Evolutionary conservation across 177 flowering plant genomes (phyloP).

Genomic region (Vitis hybrid): DNA sequence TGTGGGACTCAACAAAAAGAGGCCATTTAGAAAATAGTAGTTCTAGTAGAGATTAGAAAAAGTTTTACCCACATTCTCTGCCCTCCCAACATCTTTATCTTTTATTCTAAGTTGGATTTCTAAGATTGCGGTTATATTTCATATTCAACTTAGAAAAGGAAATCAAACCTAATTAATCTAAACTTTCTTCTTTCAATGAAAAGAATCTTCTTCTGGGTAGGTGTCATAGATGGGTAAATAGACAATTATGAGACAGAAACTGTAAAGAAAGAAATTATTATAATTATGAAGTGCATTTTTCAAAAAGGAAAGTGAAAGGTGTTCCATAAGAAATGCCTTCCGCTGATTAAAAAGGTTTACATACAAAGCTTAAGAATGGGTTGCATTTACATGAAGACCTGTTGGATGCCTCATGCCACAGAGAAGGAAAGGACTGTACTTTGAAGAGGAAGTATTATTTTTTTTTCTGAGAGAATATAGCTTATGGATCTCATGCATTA

Average conservation of each 20-base stretch:
- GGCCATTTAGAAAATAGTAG: no score
- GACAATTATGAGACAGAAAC: neutral
- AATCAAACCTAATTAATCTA: neutral
- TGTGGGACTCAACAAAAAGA: slow-evolving; percentile 6
- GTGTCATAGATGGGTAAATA: neutral
- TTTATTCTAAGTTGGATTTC: neutral
- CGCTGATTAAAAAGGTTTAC: neutral
- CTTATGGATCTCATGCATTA: neutral
- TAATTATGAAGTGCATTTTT: neutral
- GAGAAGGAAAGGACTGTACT: neutral
- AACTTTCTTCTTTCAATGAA: neutral
- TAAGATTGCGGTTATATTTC: neutral
- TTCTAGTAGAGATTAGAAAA: no score
- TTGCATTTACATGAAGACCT: neutral
- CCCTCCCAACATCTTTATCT: neutral
- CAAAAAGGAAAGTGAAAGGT: neutral
- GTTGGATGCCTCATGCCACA: neutral
- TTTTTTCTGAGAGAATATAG: neutral
- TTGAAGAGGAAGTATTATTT: neutral
- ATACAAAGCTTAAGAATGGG: neutral
- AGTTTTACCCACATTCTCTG: neutral
- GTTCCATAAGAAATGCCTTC: neutral
- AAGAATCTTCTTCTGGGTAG: neutral
- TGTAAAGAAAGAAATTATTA: neutral
- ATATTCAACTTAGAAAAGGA: neutral